A percentile compares a stretch with the other conserved stretches of the same genome.
These are phyloP conservation scores for Venturiaceae sp. DNA, from an alignment of 2,329 filamentous ascomycete species.

Conservation along the genomic window DNA sequence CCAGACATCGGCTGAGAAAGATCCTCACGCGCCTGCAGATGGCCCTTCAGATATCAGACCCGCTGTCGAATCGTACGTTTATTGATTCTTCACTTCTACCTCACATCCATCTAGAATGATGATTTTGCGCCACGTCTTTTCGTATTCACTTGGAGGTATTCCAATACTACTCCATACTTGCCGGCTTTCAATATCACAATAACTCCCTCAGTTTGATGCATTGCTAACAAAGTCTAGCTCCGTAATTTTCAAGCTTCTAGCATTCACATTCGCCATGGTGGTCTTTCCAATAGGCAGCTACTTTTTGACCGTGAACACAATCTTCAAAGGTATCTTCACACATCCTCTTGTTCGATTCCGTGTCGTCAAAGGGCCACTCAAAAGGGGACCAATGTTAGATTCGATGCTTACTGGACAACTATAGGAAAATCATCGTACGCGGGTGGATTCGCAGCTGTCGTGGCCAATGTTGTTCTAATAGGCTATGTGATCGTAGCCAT, in stretches of 20 bases:
- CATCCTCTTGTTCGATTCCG: not conserved
- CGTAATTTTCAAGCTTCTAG: slow-evolving; percentile 82
- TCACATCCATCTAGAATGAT: not conserved
- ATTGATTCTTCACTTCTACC: not conserved
- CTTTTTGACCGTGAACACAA: slow-evolving; percentile 64
- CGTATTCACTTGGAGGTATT: too few species aligned
- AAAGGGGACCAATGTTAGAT: not conserved
- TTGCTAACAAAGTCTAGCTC: not conserved
- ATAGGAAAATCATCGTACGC: slow-evolving; percentile 82
- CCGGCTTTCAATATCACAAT: too few species aligned
- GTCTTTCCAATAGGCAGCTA: slow-evolving; percentile 80
- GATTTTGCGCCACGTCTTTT: too few species aligned
- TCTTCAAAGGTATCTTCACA: slow-evolving; percentile 60
- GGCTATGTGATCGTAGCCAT: slow-evolving; percentile 89
- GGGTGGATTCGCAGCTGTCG: slow-evolving; percentile 73
- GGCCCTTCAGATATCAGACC: slow-evolving; percentile 59
- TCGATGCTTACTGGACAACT: not conserved
- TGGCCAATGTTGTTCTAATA: slow-evolving; percentile 85
- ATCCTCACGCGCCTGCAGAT: not conserved
- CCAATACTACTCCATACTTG: too few species aligned
- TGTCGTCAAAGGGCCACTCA: not conserved
- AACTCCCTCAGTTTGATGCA: too few species aligned
- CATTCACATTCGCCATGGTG: slow-evolving; percentile 88
- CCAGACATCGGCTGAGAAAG: not conserved
- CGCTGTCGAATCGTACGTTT: slow-evolving; percentile 67